A percentile compares a stretch with the other conserved stretches of the same genome.
phyloP scores from a whole-genome alignment of 176 grass and related monocot genomes.

The Bothriochloa decipiens region DNA sequence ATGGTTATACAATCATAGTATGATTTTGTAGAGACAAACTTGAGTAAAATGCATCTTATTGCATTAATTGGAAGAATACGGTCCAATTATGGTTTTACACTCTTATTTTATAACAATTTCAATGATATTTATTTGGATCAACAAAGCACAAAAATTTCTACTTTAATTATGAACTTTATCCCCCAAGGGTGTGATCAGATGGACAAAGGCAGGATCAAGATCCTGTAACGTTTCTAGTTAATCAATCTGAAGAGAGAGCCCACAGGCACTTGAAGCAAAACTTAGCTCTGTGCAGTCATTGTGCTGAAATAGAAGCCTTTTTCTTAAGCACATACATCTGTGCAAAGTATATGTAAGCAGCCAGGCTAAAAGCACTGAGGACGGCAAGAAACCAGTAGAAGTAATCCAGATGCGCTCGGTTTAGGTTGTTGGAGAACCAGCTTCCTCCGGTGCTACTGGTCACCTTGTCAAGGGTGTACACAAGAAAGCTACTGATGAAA shows the following conservation, averaged over 20 bases:
- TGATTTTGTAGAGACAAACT: conserved; percentile 1
- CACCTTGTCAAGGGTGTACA: conserved; percentile 24
- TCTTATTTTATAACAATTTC: too few species aligned
- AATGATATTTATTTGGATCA: too few species aligned
- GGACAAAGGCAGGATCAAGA: background rate
- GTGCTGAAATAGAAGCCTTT: conserved; percentile 19
- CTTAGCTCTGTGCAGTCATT: background rate
- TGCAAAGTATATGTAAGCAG: conserved; percentile 38
- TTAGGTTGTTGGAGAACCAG: conserved; percentile 65
- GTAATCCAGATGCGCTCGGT: conserved; percentile 67
- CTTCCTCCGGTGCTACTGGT: conserved; percentile 24
- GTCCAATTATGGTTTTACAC: too few species aligned
- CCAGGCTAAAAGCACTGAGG: conserved; percentile 32
- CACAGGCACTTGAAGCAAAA: background rate
- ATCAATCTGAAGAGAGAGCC: background rate
- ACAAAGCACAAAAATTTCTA: too few species aligned
- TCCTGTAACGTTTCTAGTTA: background rate
- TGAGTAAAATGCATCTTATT: too few species aligned
- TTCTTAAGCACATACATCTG: conserved; percentile 45
- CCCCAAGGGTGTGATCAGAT: background rate
- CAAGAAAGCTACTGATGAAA: conserved; percentile 43
- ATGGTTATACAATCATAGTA: background rate
- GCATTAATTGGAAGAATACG: too few species aligned
- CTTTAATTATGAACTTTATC: background rate
- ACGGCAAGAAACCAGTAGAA: conserved; percentile 68